phyloP scores from a whole-genome alignment of 306 rosid genomes.

The Rosa rugosa region DNA sequence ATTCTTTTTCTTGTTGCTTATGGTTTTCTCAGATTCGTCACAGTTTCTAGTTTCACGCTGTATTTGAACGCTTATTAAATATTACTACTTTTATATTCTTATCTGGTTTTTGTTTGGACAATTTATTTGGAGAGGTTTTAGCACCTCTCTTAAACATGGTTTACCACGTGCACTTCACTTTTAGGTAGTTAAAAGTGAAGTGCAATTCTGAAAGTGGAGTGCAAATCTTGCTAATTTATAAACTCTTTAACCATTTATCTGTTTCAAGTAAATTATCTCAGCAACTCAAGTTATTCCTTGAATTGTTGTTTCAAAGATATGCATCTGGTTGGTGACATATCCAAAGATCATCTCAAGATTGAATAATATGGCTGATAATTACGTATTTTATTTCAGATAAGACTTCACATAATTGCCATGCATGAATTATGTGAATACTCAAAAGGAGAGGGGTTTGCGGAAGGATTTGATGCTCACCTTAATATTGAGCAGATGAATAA shows the following conservation, averaged over 20 bases:
- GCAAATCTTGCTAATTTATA: neutral
- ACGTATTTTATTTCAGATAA: conserved; percentile 64
- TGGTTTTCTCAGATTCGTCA: neutral
- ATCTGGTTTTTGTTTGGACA: neutral
- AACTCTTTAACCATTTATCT: neutral
- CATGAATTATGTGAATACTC: conserved; percentile 94
- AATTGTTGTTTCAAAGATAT: conserved; percentile 1
- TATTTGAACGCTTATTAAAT: neutral
- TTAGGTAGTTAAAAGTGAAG: neutral
- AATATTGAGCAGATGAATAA: conserved; percentile 99
- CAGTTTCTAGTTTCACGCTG: neutral
- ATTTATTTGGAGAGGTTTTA: neutral
- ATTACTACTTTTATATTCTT: neutral
- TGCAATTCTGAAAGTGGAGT: neutral
- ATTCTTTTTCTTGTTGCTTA: neutral
- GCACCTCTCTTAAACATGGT: neutral
- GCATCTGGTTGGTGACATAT: conserved; percentile 24
- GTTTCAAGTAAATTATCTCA: neutral
- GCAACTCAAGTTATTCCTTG: neutral
- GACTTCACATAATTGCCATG: conserved; percentile 91
- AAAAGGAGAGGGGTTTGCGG: conserved; percentile 96
- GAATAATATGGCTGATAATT: conserved; percentile 34
- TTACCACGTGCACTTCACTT: neutral
- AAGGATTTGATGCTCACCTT: conserved; percentile 99
- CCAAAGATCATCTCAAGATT: conserved; percentile 31